Conservation (phyloP, 2,329 filamentous ascomycete genomes). For the Cordyceps fumosorosea region DNA sequence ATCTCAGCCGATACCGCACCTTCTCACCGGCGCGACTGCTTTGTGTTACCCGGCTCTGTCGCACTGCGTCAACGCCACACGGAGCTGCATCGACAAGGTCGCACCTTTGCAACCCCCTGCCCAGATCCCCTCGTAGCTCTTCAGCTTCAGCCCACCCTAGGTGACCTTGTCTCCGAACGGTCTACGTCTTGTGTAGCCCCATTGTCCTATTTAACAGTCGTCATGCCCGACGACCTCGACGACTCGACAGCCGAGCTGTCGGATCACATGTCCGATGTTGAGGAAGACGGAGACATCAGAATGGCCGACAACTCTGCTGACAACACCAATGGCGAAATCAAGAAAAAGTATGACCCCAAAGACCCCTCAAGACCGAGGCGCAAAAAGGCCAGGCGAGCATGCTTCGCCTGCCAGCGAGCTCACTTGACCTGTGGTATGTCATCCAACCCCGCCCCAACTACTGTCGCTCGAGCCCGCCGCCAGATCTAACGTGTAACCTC, state of each 20-base stretch:
- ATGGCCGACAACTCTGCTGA: constrained; percentile 36
- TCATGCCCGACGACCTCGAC: constrained; percentile 50
- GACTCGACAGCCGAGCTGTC: constrained; percentile 49
- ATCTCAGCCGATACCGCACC: neutral
- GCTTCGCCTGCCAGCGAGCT: constrained; percentile 92
- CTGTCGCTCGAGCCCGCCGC: neutral
- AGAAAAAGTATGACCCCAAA: constrained; percentile 74
- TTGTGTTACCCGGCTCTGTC: neutral
- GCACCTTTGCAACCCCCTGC: neutral
- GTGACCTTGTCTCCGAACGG: neutral
- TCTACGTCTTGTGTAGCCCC: neutral
- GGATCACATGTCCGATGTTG: constrained; percentile 53
- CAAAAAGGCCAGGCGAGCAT: constrained; percentile 94
- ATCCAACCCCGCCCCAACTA: constrained; percentile 2
- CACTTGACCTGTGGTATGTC: constrained; percentile 96
- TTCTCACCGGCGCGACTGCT: neutral
- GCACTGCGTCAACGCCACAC: neutral
- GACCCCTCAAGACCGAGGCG: constrained; percentile 82
- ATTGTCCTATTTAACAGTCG: constrained; percentile 27
- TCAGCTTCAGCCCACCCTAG: neutral
- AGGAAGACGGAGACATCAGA: constrained; percentile 49
- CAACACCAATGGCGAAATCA: constrained; percentile 46
- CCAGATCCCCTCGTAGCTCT: neutral
- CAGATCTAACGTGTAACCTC: constrained; percentile 24
- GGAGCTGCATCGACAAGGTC: neutral